Percentiles rank a stretch among this genome's conserved stretches.
These are phyloP conservation scores for Fusarium solani-melongenae DNA, from an alignment of 2,329 filamentous ascomycete genomes.

Conservation along the genomic window DNA sequence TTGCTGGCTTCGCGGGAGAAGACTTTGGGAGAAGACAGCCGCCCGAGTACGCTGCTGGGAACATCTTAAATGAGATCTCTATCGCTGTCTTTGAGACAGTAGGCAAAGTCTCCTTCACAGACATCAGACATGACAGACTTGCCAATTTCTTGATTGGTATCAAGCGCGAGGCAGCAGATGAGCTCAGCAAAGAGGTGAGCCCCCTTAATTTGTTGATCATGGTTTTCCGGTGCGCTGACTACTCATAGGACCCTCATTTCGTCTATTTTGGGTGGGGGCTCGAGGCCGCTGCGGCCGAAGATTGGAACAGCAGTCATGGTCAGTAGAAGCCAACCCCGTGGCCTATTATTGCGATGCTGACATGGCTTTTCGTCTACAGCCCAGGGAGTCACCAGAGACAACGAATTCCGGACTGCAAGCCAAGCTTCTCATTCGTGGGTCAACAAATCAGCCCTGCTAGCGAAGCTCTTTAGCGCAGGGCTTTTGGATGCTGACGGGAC, in stretches of 20 bases:
- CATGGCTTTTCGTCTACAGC: background rate
- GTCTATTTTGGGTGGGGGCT: conserved; percentile 11
- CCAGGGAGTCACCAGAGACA: background rate
- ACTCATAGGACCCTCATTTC: background rate
- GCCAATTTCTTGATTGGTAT: conserved; percentile 6
- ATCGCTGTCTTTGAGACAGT: background rate
- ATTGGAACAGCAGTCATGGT: conserved; percentile 6
- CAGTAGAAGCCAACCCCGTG: background rate
- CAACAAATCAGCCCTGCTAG: conserved; percentile 1
- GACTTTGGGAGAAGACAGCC: background rate
- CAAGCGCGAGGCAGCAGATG: background rate
- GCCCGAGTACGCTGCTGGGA: conserved; percentile 5
- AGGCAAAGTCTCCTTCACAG: background rate
- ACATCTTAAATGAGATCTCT: background rate
- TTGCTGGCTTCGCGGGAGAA: background rate
- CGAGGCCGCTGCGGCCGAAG: background rate
- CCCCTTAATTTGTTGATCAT: background rate
- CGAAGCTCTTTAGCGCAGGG: conserved; percentile 3
- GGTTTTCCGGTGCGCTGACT: background rate
- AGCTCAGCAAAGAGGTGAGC: background rate
- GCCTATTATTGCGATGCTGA: background rate
- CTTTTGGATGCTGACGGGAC: background rate
- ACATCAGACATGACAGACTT: conserved; percentile 5
- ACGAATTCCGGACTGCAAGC: background rate
- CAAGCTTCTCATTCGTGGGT: background rate